These are phyloP conservation scores for Aureococcus anophagefferens DNA, from an alignment of 108 stramenopile species.

Conservation along the genomic window DNA sequence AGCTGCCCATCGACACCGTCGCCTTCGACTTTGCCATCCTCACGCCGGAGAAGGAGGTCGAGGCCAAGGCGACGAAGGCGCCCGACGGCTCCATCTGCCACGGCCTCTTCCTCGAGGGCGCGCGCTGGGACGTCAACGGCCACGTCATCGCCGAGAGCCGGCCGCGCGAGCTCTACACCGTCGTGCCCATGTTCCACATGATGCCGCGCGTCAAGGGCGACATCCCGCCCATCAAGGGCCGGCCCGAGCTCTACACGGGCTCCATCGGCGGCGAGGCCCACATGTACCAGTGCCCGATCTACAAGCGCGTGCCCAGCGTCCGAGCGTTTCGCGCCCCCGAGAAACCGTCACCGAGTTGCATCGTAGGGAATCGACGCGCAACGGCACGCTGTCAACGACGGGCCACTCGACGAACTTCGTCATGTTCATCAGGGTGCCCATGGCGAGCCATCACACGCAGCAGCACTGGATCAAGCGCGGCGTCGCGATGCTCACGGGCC, in stretches of 20 bases:
- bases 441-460: constrained; percentile 31
- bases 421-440: constrained; percentile 19
- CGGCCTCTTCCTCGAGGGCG: constrained; percentile 53
- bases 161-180: constrained; percentile 45
- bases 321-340: constrained; percentile 43
- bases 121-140: constrained; percentile 33
- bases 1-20: constrained; percentile 48
- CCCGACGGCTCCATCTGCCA: constrained; percentile 46
- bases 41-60: constrained; percentile 26
- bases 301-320: too few species aligned
- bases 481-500: constrained; percentile 57
- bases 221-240: constrained; percentile 32
- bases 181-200: constrained; percentile 46
- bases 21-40: constrained; percentile 44
- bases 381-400: constrained; percentile 28
- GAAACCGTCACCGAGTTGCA: too few species aligned
- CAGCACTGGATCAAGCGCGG: constrained; percentile 59
- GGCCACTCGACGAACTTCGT: constrained; percentile 46
- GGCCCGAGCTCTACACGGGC: constrained; percentile 43
- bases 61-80: constrained; percentile 7
- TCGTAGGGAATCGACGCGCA: constrained; percentile 48
- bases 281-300: constrained; percentile 49
- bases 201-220: constrained; percentile 27
- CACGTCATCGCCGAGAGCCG: constrained; percentile 34
- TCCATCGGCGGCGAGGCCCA: constrained; percentile 23